Conservation (phyloP, 371 early-diverging fungal genomes). For the Mortierella sp. region DNA sequence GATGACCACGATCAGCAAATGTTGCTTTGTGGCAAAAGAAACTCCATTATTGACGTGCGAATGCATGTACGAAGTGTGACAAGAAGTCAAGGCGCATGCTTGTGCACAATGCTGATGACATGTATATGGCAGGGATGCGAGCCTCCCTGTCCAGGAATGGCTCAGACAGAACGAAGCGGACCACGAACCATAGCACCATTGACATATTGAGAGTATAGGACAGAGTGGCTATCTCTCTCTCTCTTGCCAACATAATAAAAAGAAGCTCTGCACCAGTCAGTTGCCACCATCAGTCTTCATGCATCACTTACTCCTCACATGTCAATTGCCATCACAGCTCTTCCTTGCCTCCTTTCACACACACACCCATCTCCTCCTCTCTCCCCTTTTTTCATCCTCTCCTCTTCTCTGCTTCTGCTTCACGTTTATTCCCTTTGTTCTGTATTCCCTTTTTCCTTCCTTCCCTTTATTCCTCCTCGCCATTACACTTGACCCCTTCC, state of each 20-base stretch:
- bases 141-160: neutral
- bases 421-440: neutral
- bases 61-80: neutral
- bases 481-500: neutral
- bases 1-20: neutral
- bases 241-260: too few relatives aligned
- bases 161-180: neutral
- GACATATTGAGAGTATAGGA: too few relatives aligned
- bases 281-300: too few relatives aligned
- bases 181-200: neutral
- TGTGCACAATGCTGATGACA: neutral
- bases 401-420: slow-evolving; percentile 8
- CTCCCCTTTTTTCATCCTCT: neutral
- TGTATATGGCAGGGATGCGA: neutral
- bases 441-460: neutral
- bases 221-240: too few relatives aligned
- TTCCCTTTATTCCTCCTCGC: neutral
- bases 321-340: neutral
- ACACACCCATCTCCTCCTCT: neutral
- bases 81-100: neutral
- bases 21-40: neutral
- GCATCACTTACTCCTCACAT: too few relatives aligned
- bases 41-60: neutral
- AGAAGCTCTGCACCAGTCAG: neutral
- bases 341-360: neutral